Percentiles rank a stretch among this genome's conserved stretches.
Conservation (phyloP, 2,329 filamentous ascomycete species). For the Sordariomycetes sp. region DNA sequence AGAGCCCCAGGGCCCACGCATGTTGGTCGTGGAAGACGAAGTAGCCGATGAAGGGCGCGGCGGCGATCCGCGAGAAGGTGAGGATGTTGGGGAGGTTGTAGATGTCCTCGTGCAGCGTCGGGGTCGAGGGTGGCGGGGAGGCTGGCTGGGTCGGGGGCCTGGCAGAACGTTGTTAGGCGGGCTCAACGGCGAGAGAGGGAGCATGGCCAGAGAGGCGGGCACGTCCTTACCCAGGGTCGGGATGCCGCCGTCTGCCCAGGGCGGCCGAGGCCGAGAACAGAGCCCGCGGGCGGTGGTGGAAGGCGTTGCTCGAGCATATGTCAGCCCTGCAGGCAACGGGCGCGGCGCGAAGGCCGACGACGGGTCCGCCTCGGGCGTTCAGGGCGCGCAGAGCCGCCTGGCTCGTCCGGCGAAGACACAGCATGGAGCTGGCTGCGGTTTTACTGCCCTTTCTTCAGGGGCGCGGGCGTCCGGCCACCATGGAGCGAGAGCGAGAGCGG, state of each 20-base stretch:
- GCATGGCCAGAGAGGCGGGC: neutral
- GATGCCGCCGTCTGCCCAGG: neutral
- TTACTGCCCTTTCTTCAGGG: neutral
- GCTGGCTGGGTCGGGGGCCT: neutral
- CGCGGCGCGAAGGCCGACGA: neutral
- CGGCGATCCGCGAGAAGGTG: conserved; percentile 74
- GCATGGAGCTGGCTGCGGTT: neutral
- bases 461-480: neutral
- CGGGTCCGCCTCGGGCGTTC: neutral
- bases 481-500: neutral
- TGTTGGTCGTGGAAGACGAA: conserved; percentile 77
- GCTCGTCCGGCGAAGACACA: neutral
- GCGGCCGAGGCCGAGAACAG: neutral
- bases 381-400: neutral
- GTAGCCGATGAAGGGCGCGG: conserved; percentile 80
- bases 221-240: neutral
- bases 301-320: neutral
- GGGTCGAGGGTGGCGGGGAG: neutral
- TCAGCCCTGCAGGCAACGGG: neutral
- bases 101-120: conserved; percentile 66
- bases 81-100: conserved; percentile 94
- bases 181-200: neutral
- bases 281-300: neutral
- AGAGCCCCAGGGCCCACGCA: conserved; percentile 69
- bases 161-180: neutral